These are phyloP conservation scores for Oryza nivara DNA, from an alignment of 176 grass and related monocot genomes.

Conservation along the genomic window DNA sequence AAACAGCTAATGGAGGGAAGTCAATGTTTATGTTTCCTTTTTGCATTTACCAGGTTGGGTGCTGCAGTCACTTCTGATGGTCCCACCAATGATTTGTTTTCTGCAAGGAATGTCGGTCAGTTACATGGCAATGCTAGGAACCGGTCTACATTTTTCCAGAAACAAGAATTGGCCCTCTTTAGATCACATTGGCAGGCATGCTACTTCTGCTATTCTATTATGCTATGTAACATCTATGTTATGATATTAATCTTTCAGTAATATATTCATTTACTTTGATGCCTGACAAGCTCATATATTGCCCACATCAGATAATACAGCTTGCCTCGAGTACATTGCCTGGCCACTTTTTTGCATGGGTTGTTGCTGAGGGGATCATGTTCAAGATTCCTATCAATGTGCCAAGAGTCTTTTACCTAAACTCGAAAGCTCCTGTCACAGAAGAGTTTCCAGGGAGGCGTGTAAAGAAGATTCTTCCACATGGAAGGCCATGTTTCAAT, in stretches of 20 bases:
- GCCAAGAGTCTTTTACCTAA: slow-evolving; percentile 85
- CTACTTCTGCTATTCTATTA: slow-evolving; percentile 4
- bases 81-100: slow-evolving; percentile 45
- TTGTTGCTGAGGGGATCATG: slow-evolving; percentile 89
- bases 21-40: slow-evolving; percentile 40
- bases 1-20: slow-evolving; percentile 10
- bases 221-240: slow-evolving; percentile 21
- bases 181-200: slow-evolving; percentile 93
- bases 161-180: slow-evolving; percentile 79
- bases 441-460: slow-evolving; percentile 89
- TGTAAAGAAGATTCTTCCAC: slow-evolving; percentile 98
- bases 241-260: background rate
- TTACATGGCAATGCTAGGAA: slow-evolving; percentile 49
- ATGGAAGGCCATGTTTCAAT: slow-evolving; percentile 81
- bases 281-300: slow-evolving; percentile 38
- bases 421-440: slow-evolving; percentile 76
- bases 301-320: slow-evolving; percentile 83
- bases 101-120: slow-evolving; percentile 45
- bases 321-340: slow-evolving; percentile 64
- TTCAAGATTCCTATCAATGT: slow-evolving; percentile 84
- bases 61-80: slow-evolving; percentile 43
- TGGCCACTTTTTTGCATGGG: slow-evolving; percentile 84
- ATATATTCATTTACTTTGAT: slow-evolving; percentile 10
- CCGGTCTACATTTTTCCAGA: slow-evolving; percentile 73
- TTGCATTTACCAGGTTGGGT: slow-evolving; percentile 64